phyloP scores from a whole-genome alignment of 2,329 filamentous ascomycete genomes.

The Magnaporthiopsis incrustans region DNA sequence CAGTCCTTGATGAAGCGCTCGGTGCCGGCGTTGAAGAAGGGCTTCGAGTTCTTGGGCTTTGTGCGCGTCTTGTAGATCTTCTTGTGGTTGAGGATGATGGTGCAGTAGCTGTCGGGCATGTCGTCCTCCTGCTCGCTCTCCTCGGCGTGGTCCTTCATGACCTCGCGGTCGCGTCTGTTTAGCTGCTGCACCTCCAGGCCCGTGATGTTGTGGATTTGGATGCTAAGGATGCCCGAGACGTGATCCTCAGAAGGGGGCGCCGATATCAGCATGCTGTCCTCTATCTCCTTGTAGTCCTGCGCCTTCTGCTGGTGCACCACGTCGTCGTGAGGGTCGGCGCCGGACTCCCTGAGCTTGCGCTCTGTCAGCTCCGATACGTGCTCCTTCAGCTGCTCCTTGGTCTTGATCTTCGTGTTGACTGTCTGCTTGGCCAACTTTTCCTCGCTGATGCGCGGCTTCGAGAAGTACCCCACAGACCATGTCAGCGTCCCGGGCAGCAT shows the following conservation, averaged over 20 bases:
- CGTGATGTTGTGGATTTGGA: slow-evolving; percentile 67
- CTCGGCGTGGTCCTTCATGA: slow-evolving; percentile 40
- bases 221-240: slow-evolving; percentile 58
- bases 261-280: slow-evolving; percentile 59
- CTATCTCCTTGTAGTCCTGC: slow-evolving; percentile 54
- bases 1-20: slow-evolving; percentile 66
- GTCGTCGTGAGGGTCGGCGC: slow-evolving; percentile 44
- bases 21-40: slow-evolving; percentile 70
- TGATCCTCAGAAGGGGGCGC: slow-evolving; percentile 55
- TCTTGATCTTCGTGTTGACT: slow-evolving; percentile 47
- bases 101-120: slow-evolving; percentile 64
- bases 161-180: slow-evolving; percentile 37
- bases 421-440: slow-evolving; percentile 55
- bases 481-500: slow-evolving; percentile 60
- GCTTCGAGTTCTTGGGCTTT: slow-evolving; percentile 70
- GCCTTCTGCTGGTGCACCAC: slow-evolving; percentile 61
- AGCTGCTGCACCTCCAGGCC: slow-evolving; percentile 54
- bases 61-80: slow-evolving; percentile 64
- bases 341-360: slow-evolving; percentile 58
- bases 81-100: slow-evolving; percentile 64
- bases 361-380: slow-evolving; percentile 47
- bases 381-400: slow-evolving; percentile 48
- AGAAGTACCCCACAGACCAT: slow-evolving; percentile 66
- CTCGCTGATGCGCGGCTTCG: slow-evolving; percentile 55
- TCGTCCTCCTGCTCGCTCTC: slow-evolving; percentile 55